These are phyloP conservation scores for Arxiozyma heterogenica DNA, from an alignment of 1,139 yeast genomes.

Conservation along the genomic window DNA sequence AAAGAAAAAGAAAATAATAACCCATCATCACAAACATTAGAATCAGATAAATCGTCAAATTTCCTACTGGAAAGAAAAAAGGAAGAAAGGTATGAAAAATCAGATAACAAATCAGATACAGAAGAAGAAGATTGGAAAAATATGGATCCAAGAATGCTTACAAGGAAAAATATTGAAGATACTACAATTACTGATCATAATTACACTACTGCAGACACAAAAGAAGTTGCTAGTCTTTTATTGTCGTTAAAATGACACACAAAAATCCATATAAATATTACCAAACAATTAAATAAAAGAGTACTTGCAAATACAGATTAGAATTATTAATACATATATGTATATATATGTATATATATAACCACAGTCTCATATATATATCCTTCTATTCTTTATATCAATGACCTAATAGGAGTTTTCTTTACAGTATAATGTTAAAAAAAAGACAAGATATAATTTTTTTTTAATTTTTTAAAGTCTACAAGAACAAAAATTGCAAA, in stretches of 20 bases:
- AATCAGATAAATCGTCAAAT: background rate
- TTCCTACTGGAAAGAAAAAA: background rate
- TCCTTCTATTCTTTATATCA: too few relatives aligned
- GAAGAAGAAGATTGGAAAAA: conserved; percentile 96
- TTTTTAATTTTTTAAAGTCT: too few relatives aligned
- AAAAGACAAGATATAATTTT: too few relatives aligned
- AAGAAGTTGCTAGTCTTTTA: conserved; percentile 14
- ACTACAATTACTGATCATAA: conserved; percentile 34
- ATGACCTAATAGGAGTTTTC: background rate
- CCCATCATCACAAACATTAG: background rate
- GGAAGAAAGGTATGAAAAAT: background rate
- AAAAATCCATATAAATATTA: background rate
- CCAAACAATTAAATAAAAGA: background rate
- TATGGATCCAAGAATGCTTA: conserved; percentile 62
- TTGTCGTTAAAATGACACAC: background rate
- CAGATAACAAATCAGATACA: conserved; percentile 40
- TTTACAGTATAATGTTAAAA: too few relatives aligned
- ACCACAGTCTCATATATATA: background rate
- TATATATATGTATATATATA: too few relatives aligned
- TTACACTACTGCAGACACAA: conserved; percentile 7
- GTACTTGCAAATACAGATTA: background rate
- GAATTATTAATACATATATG: background rate
- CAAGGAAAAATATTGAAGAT: conserved; percentile 20
- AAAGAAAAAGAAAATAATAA: background rate
- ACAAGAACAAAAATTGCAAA: background rate